These are phyloP conservation scores for Trichoderma cornu-damae DNA, from an alignment of 2,329 filamentous ascomycete genomes.

Conservation along the genomic window DNA sequence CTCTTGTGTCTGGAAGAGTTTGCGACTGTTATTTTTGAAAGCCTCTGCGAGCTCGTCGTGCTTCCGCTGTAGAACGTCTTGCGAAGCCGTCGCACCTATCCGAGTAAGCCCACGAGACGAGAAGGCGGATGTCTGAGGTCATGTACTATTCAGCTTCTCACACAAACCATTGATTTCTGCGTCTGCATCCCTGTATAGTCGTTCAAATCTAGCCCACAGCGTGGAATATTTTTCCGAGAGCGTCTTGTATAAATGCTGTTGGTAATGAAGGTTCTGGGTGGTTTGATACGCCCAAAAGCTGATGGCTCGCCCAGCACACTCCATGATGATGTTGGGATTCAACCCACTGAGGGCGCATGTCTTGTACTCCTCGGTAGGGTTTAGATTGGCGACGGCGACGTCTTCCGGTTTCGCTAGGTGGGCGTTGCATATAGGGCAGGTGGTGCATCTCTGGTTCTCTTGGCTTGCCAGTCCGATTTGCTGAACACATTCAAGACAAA, in stretches of 20 bases:
- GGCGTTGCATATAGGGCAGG: constrained; percentile 72
- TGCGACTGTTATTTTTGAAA: constrained; percentile 65
- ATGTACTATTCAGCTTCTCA: constrained; percentile 57
- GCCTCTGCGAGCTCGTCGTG: constrained; percentile 65
- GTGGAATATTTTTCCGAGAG: constrained; percentile 65
- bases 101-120: constrained; percentile 16
- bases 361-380: constrained; percentile 84
- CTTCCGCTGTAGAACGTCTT: constrained; percentile 60
- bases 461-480: constrained; percentile 53
- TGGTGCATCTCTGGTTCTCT: constrained; percentile 33
- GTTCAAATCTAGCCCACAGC: constrained; percentile 64
- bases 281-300: constrained; percentile 85
- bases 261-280: constrained; percentile 75
- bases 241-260: constrained; percentile 67
- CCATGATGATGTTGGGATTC: constrained; percentile 75
- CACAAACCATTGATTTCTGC: constrained; percentile 63
- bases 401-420: constrained; percentile 68
- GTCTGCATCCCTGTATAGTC: constrained; percentile 69
- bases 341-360: constrained; percentile 79
- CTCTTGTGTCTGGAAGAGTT: constrained; percentile 63
- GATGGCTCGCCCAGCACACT: constrained; percentile 74
- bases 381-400: constrained; percentile 64
- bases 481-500: constrained; percentile 71
- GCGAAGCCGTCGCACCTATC: constrained; percentile 53
- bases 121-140: neutral